Conservation (phyloP, 1,139 yeast genomes). For the Meyerozyma sp. region DNA sequence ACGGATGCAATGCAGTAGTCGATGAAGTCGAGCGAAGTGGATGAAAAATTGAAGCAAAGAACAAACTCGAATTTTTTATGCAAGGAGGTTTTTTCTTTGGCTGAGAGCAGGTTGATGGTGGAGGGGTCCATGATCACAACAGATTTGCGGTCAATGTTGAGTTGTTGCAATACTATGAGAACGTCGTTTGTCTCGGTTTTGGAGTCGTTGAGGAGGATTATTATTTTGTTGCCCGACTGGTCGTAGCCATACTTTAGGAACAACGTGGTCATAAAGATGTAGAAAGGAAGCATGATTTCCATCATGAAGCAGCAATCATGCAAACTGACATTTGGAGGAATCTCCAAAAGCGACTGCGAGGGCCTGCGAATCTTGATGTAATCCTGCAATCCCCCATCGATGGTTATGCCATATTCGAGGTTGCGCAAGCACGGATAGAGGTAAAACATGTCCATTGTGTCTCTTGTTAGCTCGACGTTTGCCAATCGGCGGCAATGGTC, state of each 20-base stretch:
- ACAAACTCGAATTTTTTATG: conserved; percentile 1
- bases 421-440: conserved; percentile 17
- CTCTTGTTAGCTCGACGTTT: conserved; percentile 3
- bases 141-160: conserved; percentile 21
- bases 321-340: conserved; percentile 28
- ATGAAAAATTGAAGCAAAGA: neutral
- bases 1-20: conserved; percentile 18
- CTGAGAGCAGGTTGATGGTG: conserved; percentile 9
- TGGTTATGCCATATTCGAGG: conserved; percentile 28
- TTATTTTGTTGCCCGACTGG: conserved; percentile 5
- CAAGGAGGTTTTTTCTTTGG: conserved; percentile 6
- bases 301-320: conserved; percentile 34
- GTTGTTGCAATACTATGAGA: conserved; percentile 26
- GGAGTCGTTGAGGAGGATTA: conserved; percentile 26
- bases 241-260: conserved; percentile 14
- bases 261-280: conserved; percentile 7
- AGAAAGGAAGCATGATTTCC: conserved; percentile 35
- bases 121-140: conserved; percentile 24
- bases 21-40: conserved; percentile 14
- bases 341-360: conserved; percentile 17
- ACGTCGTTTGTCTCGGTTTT: conserved; percentile 32
- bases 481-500: conserved; percentile 17
- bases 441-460: conserved; percentile 9
- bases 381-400: conserved; percentile 41
- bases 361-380: conserved; percentile 25